Base-by-base conservation (phyloP, 306 rosid genomes). In the Glycine soja region DNA sequence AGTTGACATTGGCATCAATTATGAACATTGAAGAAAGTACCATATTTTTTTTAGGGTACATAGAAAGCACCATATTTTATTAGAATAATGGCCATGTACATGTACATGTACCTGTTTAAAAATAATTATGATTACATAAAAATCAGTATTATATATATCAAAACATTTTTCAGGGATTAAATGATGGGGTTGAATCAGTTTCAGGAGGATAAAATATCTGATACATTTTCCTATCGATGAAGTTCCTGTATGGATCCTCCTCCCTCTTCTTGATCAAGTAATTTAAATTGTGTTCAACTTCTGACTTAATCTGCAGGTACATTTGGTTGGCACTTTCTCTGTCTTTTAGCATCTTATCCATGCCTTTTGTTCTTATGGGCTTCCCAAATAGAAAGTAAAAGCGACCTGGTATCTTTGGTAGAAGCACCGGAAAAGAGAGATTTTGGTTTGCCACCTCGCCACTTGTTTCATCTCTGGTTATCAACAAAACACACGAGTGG, bases 361-460 rank as follows among this genome's bases (percentile, higher is more conserved):
- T 87, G 70, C 98, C 98, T 81, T 88, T 86, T 32, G 93, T 90
- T 72, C 81, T 81, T 73, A 96, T 88, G 2, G 99, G 97, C 87
- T 93, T 96, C 64, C 99, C 97, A 51, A 92, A 96, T 75, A 96
- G 80, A 87, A 77, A 85, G 88, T 96, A 96, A 66, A 85, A 86
- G 9, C 99, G 94, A 24, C 99, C 99, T 2, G 97, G 98, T 47
- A 92, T 7, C 80, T 94, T 92, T 10, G 98, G 98, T 48, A 79
- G 71, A 58, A 90, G 40, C 50, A 85, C 79, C 0, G 98, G 98
- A 0, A 86, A 0, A 54, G 69, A 64, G 38, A 91, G 51, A 3
- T 78, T 48, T 63, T n/a, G 73, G 51, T 53, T 89, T 12, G 84
- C 92, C 5, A 90, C 95, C 81, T 90, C 95, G 4, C 97, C 98